phyloP scores from a whole-genome alignment of 805 yeast species.

The Kodamaea hsintzibuensis region DNA sequence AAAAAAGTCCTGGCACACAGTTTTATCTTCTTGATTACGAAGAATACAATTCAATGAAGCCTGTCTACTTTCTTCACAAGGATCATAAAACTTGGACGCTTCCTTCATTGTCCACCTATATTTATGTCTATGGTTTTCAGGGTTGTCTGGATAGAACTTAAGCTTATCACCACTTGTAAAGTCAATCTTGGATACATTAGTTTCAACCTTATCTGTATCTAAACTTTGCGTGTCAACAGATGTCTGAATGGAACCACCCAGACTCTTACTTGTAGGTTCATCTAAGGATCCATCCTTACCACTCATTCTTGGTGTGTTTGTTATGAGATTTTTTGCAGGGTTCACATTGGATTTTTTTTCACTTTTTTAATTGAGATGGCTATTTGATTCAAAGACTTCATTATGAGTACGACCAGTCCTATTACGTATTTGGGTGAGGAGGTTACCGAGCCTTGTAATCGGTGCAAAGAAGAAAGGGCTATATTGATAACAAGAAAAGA shows the following conservation, averaged over 20 bases:
- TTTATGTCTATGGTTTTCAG: slow-evolving; percentile 69
- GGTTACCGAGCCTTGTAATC: slow-evolving; percentile 34
- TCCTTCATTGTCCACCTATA: slow-evolving; percentile 71
- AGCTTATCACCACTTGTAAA: slow-evolving; percentile 60
- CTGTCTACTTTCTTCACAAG: slow-evolving; percentile 85
- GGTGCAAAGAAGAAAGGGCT: slow-evolving; percentile 50
- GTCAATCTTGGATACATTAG: slow-evolving; percentile 46
- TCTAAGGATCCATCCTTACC: neutral
- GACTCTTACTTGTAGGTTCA: neutral
- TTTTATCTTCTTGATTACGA: slow-evolving; percentile 64
- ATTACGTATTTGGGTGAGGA: slow-evolving; percentile 20
- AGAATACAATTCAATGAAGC: slow-evolving; percentile 87
- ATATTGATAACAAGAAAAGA: slow-evolving; percentile 60
- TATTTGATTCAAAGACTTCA: neutral
- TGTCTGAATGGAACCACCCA: neutral
- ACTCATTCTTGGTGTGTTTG: neutral
- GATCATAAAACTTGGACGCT: slow-evolving; percentile 85
- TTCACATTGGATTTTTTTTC: neutral
- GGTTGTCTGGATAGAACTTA: slow-evolving; percentile 86
- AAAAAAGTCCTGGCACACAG: slow-evolving; percentile 75
- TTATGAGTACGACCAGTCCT: slow-evolving; percentile 6
- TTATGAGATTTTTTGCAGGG: neutral
- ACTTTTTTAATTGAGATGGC: neutral
- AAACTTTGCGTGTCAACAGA: neutral
- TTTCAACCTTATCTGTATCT: slow-evolving; percentile 28